Evolutionary conservation across 805 yeast genomes (phyloP).

Genomic region (Spathaspora arborariae): DNA sequence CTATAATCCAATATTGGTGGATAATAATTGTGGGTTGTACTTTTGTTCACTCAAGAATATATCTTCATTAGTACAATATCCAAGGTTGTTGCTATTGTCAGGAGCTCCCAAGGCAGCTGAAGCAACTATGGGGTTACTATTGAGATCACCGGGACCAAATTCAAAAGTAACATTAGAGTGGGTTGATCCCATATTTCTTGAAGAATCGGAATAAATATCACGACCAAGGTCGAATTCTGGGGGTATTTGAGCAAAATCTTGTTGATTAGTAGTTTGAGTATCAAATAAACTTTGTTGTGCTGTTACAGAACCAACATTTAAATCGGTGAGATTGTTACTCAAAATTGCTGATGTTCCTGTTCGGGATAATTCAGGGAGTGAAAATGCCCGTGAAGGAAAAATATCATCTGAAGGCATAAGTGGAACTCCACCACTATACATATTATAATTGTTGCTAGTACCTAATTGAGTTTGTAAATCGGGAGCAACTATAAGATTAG

Average conservation of each 20-base stretch:
- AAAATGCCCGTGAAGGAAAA: conserved; percentile 2
- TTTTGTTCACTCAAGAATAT: conserved; percentile 1
- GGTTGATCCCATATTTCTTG: background rate
- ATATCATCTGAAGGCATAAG: background rate
- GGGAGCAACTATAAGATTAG: background rate
- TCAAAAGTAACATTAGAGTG: background rate
- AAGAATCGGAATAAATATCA: background rate
- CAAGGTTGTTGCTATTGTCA: background rate
- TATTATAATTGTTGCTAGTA: background rate
- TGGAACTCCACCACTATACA: background rate
- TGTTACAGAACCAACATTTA: background rate
- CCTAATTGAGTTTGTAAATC: background rate
- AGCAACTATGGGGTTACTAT: background rate
- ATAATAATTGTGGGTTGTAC: conserved; percentile 1
- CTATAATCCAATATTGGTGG: conserved; percentile 6
- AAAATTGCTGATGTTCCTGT: background rate
- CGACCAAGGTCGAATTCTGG: background rate
- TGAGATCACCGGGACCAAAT: background rate
- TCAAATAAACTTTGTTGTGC: background rate
- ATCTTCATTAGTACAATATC: conserved; percentile 1
- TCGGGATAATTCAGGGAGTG: background rate
- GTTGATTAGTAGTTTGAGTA: background rate
- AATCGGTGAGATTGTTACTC: background rate
- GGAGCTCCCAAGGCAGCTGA: background rate
- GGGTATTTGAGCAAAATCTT: background rate